Evolutionary conservation across 805 yeast species (phyloP), one percentile per base, ranked within the genome.

Genomic region (Ogataea pignaliae): DNA sequence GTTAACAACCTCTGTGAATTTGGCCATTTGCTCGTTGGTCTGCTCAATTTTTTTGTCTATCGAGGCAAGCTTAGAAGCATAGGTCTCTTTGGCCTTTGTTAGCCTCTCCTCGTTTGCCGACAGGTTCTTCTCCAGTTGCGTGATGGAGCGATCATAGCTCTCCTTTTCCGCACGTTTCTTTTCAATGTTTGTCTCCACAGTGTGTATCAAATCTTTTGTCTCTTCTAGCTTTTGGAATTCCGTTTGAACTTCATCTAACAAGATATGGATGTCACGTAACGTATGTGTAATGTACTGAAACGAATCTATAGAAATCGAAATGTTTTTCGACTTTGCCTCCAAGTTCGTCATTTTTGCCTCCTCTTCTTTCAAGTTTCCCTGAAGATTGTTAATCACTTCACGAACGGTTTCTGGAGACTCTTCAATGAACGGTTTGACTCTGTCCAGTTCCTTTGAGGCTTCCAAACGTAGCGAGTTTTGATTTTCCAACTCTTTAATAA

Each of bases 401-500:
- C 67, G 66, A 18, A 85, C 65, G 32, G 75, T 72, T 34, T 72
- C 76, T 11, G 85, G 79, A 29, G 85, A 78, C 35, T 81, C 81
- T 34, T 76, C 72, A 3, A 82, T 70, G 53, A 83, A 84, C 29
- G 75, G 74, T 45, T 75, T 72, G 42, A 86, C 65, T 48, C 76
- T 78, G 31, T 81, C 87, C 17, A 79, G 62, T 41, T 80, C 83
- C 39, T 77, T 75, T 42, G 73, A 76, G 2, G 79, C 60, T 44
- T 83, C 88, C 12, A 76, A 63, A 14, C 79, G 66, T 36, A 80
- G 62, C 44, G 76, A 80, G 45, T 76, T 79, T 43, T 75, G 73
- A 47, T 80, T 81, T 51, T 85, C 88, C 9, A 84, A 61, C 43
- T 78, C 75, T 38, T 76, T 75, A 14, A 81, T 70, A 42, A 84